These are phyloP conservation scores for Gamarada debralockiae DNA, from an alignment of 495 filamentous ascomycete genomes.

Conservation along the genomic window DNA sequence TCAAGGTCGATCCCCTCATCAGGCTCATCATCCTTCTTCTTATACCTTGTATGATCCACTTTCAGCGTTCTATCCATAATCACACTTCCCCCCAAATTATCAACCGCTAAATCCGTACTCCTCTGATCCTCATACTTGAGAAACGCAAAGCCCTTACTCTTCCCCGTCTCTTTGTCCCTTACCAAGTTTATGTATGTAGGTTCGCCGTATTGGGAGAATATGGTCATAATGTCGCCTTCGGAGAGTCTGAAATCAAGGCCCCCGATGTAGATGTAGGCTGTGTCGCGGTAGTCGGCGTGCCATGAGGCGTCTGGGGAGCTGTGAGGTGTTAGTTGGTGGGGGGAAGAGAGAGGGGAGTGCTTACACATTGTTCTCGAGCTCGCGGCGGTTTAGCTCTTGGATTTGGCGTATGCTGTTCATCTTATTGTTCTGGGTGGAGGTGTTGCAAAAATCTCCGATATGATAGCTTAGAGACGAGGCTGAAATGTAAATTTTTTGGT, in stretches of 20 bases:
- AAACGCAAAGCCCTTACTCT: conserved; percentile 89
- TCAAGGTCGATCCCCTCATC: conserved; percentile 49
- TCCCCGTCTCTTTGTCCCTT: conserved; percentile 94
- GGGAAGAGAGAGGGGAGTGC: conserved; percentile 18
- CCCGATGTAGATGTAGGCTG: conserved; percentile 94
- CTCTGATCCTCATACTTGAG: conserved; percentile 98
- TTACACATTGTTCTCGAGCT: conserved; percentile 83
- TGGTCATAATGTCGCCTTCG: conserved; percentile 92
- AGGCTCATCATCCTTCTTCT: conserved; percentile 81
- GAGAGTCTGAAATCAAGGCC: conserved; percentile 91
- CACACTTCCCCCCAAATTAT: conserved; percentile 85
- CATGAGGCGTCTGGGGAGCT: conserved; percentile 84
- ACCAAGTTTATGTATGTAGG: conserved; percentile 85
- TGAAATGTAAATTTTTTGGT: not conserved
- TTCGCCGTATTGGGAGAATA: conserved; percentile 97
- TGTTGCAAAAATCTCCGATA: not conserved
- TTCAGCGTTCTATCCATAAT: conserved; percentile 77
- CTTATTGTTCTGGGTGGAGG: conserved; percentile 5
- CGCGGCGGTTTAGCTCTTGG: conserved; percentile 89
- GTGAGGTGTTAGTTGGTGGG: conserved; percentile 11
- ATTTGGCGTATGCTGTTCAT: conserved; percentile 96
- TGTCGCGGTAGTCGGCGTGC: conserved; percentile 97
- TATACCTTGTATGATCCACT: conserved; percentile 92
- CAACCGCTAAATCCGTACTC: conserved; percentile 90
- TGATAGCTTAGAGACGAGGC: conserved; percentile 6